A percentile compares a stretch with the other conserved stretches of the same genome.
These are phyloP conservation scores for Candida methanosorbosa DNA, from an alignment of 805 yeast genomes.

Conservation along the genomic window DNA sequence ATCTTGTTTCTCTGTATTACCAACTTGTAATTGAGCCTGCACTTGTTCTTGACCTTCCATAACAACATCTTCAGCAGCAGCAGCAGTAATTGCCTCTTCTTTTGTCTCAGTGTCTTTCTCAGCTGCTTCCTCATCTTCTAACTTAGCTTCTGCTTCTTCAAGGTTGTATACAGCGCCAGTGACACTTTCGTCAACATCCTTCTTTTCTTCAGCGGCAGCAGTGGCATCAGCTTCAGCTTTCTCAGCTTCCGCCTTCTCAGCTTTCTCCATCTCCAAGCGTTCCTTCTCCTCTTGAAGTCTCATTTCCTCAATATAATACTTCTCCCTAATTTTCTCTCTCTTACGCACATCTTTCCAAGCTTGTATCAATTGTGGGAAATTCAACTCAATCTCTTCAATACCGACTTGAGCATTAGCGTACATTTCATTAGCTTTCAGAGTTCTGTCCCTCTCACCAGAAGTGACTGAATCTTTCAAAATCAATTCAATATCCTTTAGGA, in stretches of 20 bases:
- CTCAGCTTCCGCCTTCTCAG: slow-evolving; percentile 1
- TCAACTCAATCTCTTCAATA: slow-evolving; percentile 72
- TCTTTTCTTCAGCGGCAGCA: neutral
- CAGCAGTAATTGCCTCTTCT: slow-evolving; percentile 2
- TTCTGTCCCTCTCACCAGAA: slow-evolving; percentile 75
- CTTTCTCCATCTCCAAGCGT: neutral
- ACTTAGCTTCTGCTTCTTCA: slow-evolving; percentile 1
- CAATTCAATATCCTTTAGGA: slow-evolving; percentile 73
- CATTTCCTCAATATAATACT: slow-evolving; percentile 29
- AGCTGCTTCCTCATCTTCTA: slow-evolving; percentile 1
- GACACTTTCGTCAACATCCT: too few relatives aligned
- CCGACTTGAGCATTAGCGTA: slow-evolving; percentile 93
- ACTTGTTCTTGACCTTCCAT: slow-evolving; percentile 6
- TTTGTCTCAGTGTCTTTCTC: neutral
- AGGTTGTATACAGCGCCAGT: neutral
- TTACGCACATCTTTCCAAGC: slow-evolving; percentile 69
- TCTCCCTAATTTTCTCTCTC: slow-evolving; percentile 53
- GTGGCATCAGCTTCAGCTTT: neutral
- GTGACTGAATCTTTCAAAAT: slow-evolving; percentile 72
- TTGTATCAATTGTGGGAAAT: slow-evolving; percentile 54
- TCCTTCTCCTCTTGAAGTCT: slow-evolving; percentile 15
- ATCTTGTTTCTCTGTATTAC: slow-evolving; percentile 1
- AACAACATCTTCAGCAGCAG: neutral
- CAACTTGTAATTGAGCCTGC: slow-evolving; percentile 12
- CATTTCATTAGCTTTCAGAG: slow-evolving; percentile 85